Conservation (phyloP, 2,329 filamentous ascomycete genomes). For the Fusarium sororula region DNA sequence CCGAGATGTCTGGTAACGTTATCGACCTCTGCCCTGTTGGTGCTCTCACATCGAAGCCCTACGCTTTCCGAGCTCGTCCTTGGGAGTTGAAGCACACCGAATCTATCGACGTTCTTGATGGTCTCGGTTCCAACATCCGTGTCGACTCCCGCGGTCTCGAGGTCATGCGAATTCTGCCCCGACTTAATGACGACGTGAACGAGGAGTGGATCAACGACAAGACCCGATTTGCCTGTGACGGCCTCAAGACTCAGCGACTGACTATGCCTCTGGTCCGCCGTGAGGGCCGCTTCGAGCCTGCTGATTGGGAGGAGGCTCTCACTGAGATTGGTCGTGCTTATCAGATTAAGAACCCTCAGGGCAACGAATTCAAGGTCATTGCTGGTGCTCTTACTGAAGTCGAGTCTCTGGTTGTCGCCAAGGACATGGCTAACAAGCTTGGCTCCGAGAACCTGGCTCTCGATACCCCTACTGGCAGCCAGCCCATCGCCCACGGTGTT, state of each 20-base stretch:
- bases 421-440: constrained; percentile 96
- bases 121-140: constrained; percentile 91
- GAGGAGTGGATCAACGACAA: constrained; percentile 99
- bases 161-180: constrained; percentile 92
- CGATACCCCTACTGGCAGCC: constrained; percentile 84
- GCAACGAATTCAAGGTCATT: constrained; percentile 95
- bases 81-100: constrained; percentile 98
- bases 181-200: constrained; percentile 97
- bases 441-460: constrained; percentile 95
- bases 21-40: constrained; percentile 98
- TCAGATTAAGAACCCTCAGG: constrained; percentile 80
- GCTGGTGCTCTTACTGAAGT: constrained; percentile 91
- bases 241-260: constrained; percentile 93
- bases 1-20: constrained; percentile 95
- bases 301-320: constrained; percentile 94
- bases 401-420: constrained; percentile 94
- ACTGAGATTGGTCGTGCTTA: constrained; percentile 86
- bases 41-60: constrained; percentile 95
- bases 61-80: constrained; percentile 94
- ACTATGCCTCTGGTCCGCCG: constrained; percentile 91
- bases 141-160: constrained; percentile 93
- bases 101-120: constrained; percentile 93
- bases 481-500: constrained; percentile 89
- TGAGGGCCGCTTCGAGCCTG: constrained; percentile 90
- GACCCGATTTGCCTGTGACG: constrained; percentile 94